Base-by-base conservation (phyloP, 768 basidiomycete species). In the Chalciporus piperatus region DNA sequence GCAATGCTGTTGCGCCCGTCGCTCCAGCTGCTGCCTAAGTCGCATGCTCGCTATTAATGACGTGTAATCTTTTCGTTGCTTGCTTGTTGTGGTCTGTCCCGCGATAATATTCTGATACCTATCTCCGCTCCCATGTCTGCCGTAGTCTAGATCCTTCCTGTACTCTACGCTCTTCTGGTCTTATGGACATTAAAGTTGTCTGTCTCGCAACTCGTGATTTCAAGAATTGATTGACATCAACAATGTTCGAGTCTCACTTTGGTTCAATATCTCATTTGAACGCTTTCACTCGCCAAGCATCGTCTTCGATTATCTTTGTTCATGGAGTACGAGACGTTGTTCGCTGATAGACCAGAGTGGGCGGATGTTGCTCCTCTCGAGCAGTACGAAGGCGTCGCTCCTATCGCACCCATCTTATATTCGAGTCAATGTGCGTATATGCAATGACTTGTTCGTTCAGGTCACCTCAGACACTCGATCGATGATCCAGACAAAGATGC, bases 391-490 rank as follows among this genome's bases (percentile, higher is more conserved):
- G 80, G 76, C 17, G 67, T 79, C 28, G 80, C 81, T 53, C 89
- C 93, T 2, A 75, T 98, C 38, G 95, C 92, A 0, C 91, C 92
- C 2, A 98, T 99, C 68, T 84, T 95, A 64, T 99, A 99, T 64
- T 82, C 83, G 4, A 75, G 76, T 35, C 87, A 93, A 76, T 99
- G 96, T 95, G 50, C 64, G 90, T 77, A 39, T 33, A 41, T 55
- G 27, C 44, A 33, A 23, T 44, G 27, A 48, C 44, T 9, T 30
- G 39, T 47, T 37, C 22, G 46, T 48, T 54, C 40, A 2, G 17
- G 17, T 33, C 47, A 46, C 49, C 52, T 43, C 46, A 52, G 56
- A 45, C 38, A 14, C 43, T n/a, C 12, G 23, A 51, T 41, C 45
- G 19, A 51, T 41, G 39, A 50, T 52, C 13, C 58, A 98, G 95